Conservation (phyloP, 768 basidiomycete species). For the Vishniacozyma victoriae region DNA sequence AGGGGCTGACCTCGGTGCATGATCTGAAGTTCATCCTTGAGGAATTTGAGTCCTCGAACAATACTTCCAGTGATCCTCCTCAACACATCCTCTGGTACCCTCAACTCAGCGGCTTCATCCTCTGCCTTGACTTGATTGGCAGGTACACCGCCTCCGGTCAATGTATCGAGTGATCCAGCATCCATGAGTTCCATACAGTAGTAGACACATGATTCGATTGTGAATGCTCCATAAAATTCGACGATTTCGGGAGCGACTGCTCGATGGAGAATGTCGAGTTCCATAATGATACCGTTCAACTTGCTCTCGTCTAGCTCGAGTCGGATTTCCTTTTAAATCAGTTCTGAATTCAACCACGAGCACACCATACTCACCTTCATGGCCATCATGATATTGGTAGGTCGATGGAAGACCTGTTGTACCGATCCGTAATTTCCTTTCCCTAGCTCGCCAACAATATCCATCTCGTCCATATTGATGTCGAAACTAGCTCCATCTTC, state of each 20-base stretch:
- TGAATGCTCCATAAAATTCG: slow-evolving; percentile 98
- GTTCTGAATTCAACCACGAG: neutral
- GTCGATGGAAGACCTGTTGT: slow-evolving; percentile 87
- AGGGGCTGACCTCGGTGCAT: slow-evolving; percentile 59
- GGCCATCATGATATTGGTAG: slow-evolving; percentile 93
- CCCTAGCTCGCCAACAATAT: slow-evolving; percentile 87
- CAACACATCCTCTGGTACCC: slow-evolving; percentile 64
- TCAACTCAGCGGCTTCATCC: slow-evolving; percentile 10
- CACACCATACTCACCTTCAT: slow-evolving; percentile 73
- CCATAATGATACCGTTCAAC: slow-evolving; percentile 95
- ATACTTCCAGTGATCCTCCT: slow-evolving; percentile 72
- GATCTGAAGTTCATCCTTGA: slow-evolving; percentile 90
- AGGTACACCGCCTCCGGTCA: slow-evolving; percentile 57
- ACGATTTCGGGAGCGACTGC: slow-evolving; percentile 87
- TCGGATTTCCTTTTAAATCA: slow-evolving; percentile 74
- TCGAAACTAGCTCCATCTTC: slow-evolving; percentile 80
- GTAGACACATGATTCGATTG: slow-evolving; percentile 99
- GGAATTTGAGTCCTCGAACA: slow-evolving; percentile 83
- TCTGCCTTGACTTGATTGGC: slow-evolving; percentile 20
- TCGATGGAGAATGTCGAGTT: slow-evolving; percentile 94
- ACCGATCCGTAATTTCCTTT: slow-evolving; percentile 97
- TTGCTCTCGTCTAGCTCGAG: slow-evolving; percentile 90
- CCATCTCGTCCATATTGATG: slow-evolving; percentile 91
- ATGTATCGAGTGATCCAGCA: slow-evolving; percentile 86
- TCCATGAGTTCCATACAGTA: slow-evolving; percentile 99